Evolutionary conservation across 768 basidiomycete genomes (phyloP), one percentile per base, ranked within the genome.

Genomic region (Dictyophora rubrovolvata): DNA sequence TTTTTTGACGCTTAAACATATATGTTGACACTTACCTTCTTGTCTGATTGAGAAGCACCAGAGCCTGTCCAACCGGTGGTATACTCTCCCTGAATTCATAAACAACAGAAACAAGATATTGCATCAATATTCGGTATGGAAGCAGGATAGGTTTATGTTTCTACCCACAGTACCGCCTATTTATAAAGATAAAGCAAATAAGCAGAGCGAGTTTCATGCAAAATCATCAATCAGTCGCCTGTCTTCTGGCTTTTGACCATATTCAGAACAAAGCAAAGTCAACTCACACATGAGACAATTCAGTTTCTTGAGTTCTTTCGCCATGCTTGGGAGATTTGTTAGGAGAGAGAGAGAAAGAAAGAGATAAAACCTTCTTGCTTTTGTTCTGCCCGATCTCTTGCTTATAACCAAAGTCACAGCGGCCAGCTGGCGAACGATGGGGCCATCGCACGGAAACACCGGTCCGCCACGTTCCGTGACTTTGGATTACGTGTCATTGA

Each of bases 31-130:
- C 74, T 56, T 59, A 87, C 90, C 79, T 93, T 96, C 74, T 95
- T 95, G 74, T 95, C 93, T 5, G 92, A 94, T 67, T 85, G 90
- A 16, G 92, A 94, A 48, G 89, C 90, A n/a, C 93, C 93, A 37
- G 87, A 82, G 12, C 83, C 84, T 10, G 89, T 92, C 89, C 89
- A 95, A 69, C 93, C 93, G 54, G 93, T 95, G 62, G 93, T 95
- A 69, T 95, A 95, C 75, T 94, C 90, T 48, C 89, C 89, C 83
- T 81, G 55, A 3, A 50, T 22, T 5, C 12, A 52, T 33, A 16
- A 33, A 55, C 16, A 34, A 37, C 10, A 28, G n/a, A 42, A 16
- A 9, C 54, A 16, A 28, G 34, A 20, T 42, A 37, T 37, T 36
- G 55, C 54, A 47, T 47, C 59, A 59, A 35, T 21, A 22, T 20